Base-by-base conservation (phyloP, 2,329 filamentous ascomycete species). In the Sarocladium brachiariae region DNA sequence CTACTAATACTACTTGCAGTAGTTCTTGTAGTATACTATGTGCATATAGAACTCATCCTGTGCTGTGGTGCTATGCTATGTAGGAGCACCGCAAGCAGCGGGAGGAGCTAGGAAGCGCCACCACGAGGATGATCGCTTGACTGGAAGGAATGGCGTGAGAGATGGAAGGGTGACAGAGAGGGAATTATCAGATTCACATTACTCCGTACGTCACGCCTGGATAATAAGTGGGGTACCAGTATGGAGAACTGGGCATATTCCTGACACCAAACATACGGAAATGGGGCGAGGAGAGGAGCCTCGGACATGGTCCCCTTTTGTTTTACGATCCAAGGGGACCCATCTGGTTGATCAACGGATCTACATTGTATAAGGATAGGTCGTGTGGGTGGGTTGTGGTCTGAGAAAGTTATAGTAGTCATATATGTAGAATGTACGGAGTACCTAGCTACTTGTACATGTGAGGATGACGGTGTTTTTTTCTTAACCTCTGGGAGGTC, bases 101-200 rank as follows among this genome's bases (percentile, higher is more conserved):
- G 35, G n/a, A n/a, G 16, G 16, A 21, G 16, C 24, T 27, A 45
- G 39, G 39, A 18, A 23, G 39, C 39, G 39, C 39, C 39, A 41
- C 37, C 37, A 45, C 39, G 39, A 45, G 39, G 39, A 45, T 10
- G n/a, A 45, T 21, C 16, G 35, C 39, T 25, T 45, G 21, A 23
- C 39, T 45, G 21, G 35, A 21, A 9, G 18, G 18, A 18, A 7
- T 39, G 35, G 35, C 35, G 35, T 39, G 35, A 39, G n/a, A n/a
- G 35, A 39, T 21, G n/a, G 35, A n/a, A 19, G n/a, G n/a, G 6
- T 10, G 35, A 39, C 21, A 18, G n/a, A 39, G 35, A 13, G 8
- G 35, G 16, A 8, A 21, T 35, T 35, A 16, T 21, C 35, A 39
- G 35, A 39, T 39, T 39, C 8, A 18, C 7, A 8, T 10, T 5